A percentile compares a stretch with the other conserved stretches of the same genome.
Evolutionary conservation across 2,329 filamentous ascomycete genomes (phyloP).

Genomic region (Aureobasidium musti): DNA sequence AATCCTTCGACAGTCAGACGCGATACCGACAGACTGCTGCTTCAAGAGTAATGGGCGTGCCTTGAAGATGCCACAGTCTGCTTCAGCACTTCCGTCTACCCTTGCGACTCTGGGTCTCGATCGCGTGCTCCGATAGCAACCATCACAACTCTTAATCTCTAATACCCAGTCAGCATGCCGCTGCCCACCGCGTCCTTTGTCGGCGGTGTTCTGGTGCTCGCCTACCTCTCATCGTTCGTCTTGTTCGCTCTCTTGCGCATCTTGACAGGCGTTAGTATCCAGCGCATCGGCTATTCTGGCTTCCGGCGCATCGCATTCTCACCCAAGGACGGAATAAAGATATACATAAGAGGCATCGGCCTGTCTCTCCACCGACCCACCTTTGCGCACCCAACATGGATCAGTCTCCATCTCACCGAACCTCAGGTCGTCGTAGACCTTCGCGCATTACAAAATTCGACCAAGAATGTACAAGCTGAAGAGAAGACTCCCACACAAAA

Average conservation of each 20-base stretch:
- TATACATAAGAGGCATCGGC: slow-evolving; percentile 87
- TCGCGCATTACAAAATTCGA: slow-evolving; percentile 56
- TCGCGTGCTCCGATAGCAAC: slow-evolving; percentile 21
- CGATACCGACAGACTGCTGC: not conserved
- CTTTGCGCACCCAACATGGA: slow-evolving; percentile 95
- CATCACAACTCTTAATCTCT: not conserved
- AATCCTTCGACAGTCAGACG: not conserved
- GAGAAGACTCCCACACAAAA: slow-evolving; percentile 33
- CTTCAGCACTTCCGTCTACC: not conserved
- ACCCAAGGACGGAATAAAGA: slow-evolving; percentile 80
- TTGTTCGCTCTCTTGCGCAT: slow-evolving; percentile 91
- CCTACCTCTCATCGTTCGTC: slow-evolving; percentile 90
- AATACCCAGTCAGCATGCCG: slow-evolving; percentile 42
- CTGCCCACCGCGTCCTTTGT: slow-evolving; percentile 66
- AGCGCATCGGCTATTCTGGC: slow-evolving; percentile 90
- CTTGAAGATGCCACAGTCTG: slow-evolving; percentile 24
- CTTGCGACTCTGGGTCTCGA: slow-evolving; percentile 14
- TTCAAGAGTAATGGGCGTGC: not conserved
- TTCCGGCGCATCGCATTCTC: slow-evolving; percentile 88
- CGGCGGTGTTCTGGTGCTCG: slow-evolving; percentile 78
- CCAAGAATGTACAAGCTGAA: slow-evolving; percentile 28
- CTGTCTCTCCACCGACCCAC: slow-evolving; percentile 89
- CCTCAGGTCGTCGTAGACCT: slow-evolving; percentile 81
- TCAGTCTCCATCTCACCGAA: slow-evolving; percentile 86
- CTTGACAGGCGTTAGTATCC: slow-evolving; percentile 90